Evolutionary conservation across 129 eudicot genomes (phyloP), one percentile per base, ranked within the genome.

Genomic region (Centella asiatica): DNA sequence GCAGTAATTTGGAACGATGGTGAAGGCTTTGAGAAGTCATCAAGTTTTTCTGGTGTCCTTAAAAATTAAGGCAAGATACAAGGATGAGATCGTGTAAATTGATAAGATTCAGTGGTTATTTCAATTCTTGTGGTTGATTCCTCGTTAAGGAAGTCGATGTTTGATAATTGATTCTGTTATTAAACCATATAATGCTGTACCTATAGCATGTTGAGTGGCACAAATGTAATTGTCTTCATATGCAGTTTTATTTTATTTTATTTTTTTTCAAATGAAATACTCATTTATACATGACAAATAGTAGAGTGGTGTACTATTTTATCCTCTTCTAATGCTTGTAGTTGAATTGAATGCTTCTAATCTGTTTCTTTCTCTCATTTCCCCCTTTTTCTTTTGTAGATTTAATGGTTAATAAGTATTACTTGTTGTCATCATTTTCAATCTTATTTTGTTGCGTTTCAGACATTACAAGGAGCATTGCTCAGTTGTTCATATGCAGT

Each of bases 401-500:
- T n/a, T n/a, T n/a, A n/a, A n/a, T n/a, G n/a, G n/a, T n/a, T n/a
- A n/a, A n/a, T n/a, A n/a, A n/a, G n/a, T n/a, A 4, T 56, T 28
- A 18, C 18, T 55, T 67, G 56, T n/a, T n/a, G n/a, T n/a, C n/a
- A n/a, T n/a, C 22, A 37, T 48, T 23, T 25, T 47, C 62, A 14
- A 40, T 19, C 39, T 19, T 23, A 36, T 52, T 65, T 54, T 53
- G 25, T 17, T 57, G 36, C 39, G n/a, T 87, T 76, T 80, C 81
- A 93, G 99, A 74, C 83, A 65, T 45, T 93, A 52, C 99, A 85
- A 61, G 88, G 95, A 64, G 92, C 80, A 24, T 62, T 87, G 40
- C 92, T 87, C 65, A 93, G 80, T 57, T 82, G 92, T 64, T 77
- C 82, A 65, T 93, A 93, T 78, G 85, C 88, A 57, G 87, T 93